Evolutionary conservation across 257 asterid species (phyloP).

Genomic region (Nicotiana paniculata): DNA sequence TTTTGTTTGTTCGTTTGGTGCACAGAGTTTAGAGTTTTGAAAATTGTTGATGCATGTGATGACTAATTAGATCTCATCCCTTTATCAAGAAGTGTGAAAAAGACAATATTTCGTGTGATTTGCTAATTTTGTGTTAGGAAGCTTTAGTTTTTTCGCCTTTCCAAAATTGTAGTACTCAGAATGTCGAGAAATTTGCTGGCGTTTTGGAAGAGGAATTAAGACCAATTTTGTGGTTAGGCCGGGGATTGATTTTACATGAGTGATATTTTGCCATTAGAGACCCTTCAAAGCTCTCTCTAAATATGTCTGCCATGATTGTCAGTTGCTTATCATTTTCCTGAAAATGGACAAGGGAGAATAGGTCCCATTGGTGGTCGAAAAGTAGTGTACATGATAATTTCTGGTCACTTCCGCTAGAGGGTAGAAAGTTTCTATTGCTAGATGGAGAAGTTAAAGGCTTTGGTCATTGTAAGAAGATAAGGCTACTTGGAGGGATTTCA

Average conservation of each 20-base stretch:
- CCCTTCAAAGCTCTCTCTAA: neutral
- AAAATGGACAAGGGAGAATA: neutral
- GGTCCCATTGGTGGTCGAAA: neutral
- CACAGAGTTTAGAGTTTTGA: neutral
- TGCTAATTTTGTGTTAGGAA: neutral
- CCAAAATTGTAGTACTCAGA: neutral
- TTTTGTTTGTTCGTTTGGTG: neutral
- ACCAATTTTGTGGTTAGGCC: neutral
- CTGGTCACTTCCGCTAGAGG: neutral
- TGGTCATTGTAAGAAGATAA: neutral
- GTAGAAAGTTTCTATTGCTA: neutral
- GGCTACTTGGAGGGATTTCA: neutral
- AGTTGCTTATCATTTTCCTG: neutral
- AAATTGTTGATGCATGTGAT: neutral
- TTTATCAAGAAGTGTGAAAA: neutral
- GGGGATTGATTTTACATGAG: neutral
- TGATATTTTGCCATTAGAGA: neutral
- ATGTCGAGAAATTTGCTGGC: neutral
- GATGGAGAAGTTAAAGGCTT: neutral
- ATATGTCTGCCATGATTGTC: neutral
- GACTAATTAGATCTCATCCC: neutral
- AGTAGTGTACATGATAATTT: neutral
- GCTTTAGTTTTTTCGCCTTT: neutral
- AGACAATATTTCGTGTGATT: neutral
- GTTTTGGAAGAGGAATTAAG: neutral